Evolutionary conservation across 75 land plant genomes (phyloP).

Genomic region (Pinus tabuliformis): DNA sequence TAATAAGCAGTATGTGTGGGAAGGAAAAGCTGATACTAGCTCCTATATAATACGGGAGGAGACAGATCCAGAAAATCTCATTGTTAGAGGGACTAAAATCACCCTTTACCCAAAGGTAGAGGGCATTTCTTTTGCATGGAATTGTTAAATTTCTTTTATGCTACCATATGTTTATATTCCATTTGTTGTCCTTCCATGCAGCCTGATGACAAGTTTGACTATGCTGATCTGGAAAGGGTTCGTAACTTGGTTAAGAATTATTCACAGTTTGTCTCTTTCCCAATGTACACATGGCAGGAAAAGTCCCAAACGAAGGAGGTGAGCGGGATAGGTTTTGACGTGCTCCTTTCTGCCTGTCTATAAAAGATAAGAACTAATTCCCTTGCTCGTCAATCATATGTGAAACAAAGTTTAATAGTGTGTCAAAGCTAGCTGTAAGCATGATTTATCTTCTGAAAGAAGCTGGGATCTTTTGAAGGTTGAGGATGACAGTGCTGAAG

Average conservation of each 20-base stretch:
- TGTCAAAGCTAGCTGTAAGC: slow-evolving; percentile 10
- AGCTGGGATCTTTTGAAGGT: slow-evolving; percentile 14
- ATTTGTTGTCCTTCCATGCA: slow-evolving; percentile 27
- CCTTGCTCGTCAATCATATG: slow-evolving; percentile 7
- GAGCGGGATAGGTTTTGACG: not conserved
- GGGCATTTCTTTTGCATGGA: not conserved
- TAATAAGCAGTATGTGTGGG: slow-evolving; percentile 91
- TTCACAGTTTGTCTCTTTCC: slow-evolving; percentile 97
- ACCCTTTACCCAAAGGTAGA: slow-evolving; percentile 69
- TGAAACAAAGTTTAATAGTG: not conserved
- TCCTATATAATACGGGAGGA: slow-evolving; percentile 73
- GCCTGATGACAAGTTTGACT: slow-evolving; percentile 92
- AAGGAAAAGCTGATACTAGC: slow-evolving; percentile 69
- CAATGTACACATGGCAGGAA: slow-evolving; percentile 94
- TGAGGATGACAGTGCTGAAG: slow-evolving; percentile 15
- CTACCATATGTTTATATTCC: not conserved
- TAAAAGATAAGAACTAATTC: not conserved
- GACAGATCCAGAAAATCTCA: slow-evolving; percentile 68
- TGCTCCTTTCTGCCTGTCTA: not conserved
- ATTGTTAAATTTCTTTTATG: not conserved
- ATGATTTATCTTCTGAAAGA: slow-evolving; percentile 2
- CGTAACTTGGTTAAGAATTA: slow-evolving; percentile 87
- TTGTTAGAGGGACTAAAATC: slow-evolving; percentile 72
- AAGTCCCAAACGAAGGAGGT: slow-evolving; percentile 90
- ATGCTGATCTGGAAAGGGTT: slow-evolving; percentile 65